Evolutionary conservation across 2,329 filamentous ascomycete species (phyloP).

Genomic region (Pyrenophora teres): DNA sequence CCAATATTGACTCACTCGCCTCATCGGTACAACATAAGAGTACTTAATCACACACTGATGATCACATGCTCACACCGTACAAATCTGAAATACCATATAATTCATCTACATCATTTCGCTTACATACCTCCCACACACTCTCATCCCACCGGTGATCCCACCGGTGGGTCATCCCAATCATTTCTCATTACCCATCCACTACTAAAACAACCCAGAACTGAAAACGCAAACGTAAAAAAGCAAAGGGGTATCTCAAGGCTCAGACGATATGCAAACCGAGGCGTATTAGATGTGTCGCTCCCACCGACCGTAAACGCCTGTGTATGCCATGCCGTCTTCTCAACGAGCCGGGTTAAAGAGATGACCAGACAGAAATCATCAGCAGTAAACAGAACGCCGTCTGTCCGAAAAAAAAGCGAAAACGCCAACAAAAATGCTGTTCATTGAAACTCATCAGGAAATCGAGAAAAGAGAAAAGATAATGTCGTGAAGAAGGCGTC

Average conservation of each 20-base stretch:
- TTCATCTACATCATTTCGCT: too few relatives aligned
- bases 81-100: too few relatives aligned
- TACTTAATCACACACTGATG: too few relatives aligned
- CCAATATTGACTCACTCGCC: too few relatives aligned
- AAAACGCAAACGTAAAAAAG: background rate
- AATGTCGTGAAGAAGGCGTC: background rate
- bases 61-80: too few relatives aligned
- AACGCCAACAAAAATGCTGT: background rate
- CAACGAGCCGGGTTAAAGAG: conserved; percentile 22
- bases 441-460: background rate
- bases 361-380: conserved; percentile 1
- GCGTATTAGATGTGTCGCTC: conserved; percentile 24
- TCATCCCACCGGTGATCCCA: background rate
- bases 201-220: background rate
- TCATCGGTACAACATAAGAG: too few relatives aligned
- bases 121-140: too few relatives aligned
- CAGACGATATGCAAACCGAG: conserved; percentile 20
- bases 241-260: conserved; percentile 28
- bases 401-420: background rate
- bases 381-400: background rate
- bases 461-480: background rate
- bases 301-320: conserved; percentile 30
- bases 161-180: background rate
- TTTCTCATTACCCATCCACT: background rate
- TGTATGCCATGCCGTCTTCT: conserved; percentile 24